A percentile compares a stretch with the other conserved stretches of the same genome.
Evolutionary conservation across 2,329 filamentous ascomycete species (phyloP).

Genomic region (Ceratocystis papillata): DNA sequence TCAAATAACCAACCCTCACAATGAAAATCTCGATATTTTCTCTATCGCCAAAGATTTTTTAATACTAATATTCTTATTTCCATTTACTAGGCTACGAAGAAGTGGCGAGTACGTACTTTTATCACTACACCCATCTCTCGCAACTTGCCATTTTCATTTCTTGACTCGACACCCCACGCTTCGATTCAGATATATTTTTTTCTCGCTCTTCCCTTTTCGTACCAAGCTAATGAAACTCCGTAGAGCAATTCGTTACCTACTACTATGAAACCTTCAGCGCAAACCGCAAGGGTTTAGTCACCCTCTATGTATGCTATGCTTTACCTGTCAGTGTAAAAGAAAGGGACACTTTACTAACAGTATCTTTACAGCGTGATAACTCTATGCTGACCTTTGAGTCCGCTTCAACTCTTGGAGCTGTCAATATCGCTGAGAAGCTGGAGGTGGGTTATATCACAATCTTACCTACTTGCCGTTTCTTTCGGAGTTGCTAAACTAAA

Average conservation of each 20-base stretch:
- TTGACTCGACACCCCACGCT: background rate
- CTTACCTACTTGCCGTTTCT: constrained; percentile 7
- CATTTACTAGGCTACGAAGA: constrained; percentile 35
- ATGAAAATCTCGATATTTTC: too few species aligned
- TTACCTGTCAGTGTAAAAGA: background rate
- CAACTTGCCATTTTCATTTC: background rate
- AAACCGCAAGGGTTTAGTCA: constrained; percentile 52
- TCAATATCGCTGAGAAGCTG: constrained; percentile 68
- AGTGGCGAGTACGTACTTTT: constrained; percentile 37
- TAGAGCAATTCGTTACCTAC: constrained; percentile 78
- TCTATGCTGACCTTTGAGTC: constrained; percentile 95
- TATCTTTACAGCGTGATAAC: constrained; percentile 51
- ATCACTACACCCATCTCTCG: background rate
- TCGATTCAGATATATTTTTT: background rate
- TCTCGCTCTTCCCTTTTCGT: background rate
- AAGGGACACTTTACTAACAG: background rate
- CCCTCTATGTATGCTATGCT: constrained; percentile 69
- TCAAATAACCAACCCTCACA: background rate
- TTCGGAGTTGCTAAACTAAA: background rate
- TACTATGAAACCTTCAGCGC: constrained; percentile 84
- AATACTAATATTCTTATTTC: constrained; percentile 18
- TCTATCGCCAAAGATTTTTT: too few species aligned
- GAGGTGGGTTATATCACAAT: constrained; percentile 43
- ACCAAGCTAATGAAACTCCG: constrained; percentile 9
- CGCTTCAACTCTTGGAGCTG: constrained; percentile 50